Percentiles rank a stretch among this genome's conserved stretches.
Conservation (phyloP, 2,329 filamentous ascomycete species). For the Immersiporthe knoxdaviesiana region DNA sequence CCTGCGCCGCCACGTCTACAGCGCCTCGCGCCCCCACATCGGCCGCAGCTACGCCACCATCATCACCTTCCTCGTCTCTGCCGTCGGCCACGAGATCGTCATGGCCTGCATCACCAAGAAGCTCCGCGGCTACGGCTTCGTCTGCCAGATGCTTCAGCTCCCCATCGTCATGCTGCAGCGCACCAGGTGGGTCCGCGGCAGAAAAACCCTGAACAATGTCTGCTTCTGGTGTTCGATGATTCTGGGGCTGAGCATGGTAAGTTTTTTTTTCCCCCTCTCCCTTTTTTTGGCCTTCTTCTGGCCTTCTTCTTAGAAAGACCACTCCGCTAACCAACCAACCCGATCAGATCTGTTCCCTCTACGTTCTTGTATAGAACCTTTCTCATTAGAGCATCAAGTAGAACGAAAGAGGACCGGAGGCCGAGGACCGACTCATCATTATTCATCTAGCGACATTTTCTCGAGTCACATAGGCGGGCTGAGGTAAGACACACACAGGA, state of each 20-base stretch:
- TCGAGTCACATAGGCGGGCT: neutral
- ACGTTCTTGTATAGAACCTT: constrained; percentile 47
- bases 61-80: constrained; percentile 89
- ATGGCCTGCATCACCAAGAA: constrained; percentile 99
- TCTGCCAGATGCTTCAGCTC: constrained; percentile 95
- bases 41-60: constrained; percentile 78
- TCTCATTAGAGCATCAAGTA: neutral
- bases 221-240: constrained; percentile 95
- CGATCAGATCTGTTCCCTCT: constrained; percentile 56
- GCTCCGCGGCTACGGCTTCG: constrained; percentile 87
- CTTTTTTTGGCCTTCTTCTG: constrained; percentile 28
- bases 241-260: constrained; percentile 76
- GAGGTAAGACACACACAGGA: neutral
- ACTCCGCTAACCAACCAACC: constrained; percentile 29
- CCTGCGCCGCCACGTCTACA: constrained; percentile 91
- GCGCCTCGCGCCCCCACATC: constrained; percentile 75
- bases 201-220: constrained; percentile 81
- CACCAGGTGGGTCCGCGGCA: constrained; percentile 73
- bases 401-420: neutral
- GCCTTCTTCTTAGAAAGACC: no score
- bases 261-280: constrained; percentile 40
- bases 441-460: neutral
- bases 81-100: constrained; percentile 89
- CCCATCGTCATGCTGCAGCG: constrained; percentile 93
- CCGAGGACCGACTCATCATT: neutral